Evolutionary conservation across 257 asterid species (phyloP).

Genomic region (Rauvolfia tetraphylla): DNA sequence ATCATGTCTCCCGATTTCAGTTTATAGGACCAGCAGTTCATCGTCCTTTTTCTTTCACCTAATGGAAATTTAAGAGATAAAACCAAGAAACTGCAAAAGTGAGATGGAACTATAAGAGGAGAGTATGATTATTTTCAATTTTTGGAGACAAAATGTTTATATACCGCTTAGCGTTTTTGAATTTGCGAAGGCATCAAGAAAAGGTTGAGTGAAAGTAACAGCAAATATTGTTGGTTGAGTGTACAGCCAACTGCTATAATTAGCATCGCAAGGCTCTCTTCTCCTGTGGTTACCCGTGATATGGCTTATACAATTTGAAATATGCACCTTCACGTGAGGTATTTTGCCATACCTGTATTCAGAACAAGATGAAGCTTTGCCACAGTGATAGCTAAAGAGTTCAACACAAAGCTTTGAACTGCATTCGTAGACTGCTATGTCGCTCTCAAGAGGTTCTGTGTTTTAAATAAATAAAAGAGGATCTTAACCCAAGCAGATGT

Average conservation of each 20-base stretch:
- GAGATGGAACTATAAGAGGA: neutral
- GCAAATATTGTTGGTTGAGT: neutral
- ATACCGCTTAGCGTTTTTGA: neutral
- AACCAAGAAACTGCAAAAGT: neutral
- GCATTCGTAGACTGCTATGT: neutral
- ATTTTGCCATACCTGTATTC: neutral
- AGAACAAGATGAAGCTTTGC: neutral
- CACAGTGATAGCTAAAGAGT: neutral
- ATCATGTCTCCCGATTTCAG: neutral
- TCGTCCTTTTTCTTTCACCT: neutral
- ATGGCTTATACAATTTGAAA: neutral
- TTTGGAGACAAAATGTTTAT: no score
- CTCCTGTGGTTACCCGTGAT: neutral
- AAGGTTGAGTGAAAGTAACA: neutral
- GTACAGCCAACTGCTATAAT: neutral
- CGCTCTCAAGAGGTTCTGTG: neutral
- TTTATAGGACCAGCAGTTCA: neutral
- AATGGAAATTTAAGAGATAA: neutral
- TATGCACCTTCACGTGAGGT: neutral
- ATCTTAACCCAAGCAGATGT: neutral
- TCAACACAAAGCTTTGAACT: neutral
- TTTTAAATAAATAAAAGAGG: neutral
- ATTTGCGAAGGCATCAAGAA: neutral
- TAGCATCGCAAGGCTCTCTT: neutral
- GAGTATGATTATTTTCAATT: neutral